A percentile compares a stretch with the other conserved stretches of the same genome.
Conservation (phyloP, 305 asterid species). For the Fraxinus dipetala region DNA sequence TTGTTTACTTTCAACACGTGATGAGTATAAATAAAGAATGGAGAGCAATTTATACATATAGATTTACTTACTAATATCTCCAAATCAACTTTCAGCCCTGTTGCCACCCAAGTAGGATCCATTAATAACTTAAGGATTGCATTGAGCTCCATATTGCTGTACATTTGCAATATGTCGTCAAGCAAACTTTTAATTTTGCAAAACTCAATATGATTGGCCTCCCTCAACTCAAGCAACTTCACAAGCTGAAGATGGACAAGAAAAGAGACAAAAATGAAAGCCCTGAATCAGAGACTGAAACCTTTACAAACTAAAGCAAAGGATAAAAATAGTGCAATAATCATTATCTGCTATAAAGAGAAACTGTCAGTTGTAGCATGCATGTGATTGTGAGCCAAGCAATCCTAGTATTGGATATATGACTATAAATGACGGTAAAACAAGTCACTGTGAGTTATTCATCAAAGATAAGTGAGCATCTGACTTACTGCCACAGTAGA, state of each 20-base stretch:
- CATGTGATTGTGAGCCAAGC: not conserved
- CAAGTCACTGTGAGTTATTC: not conserved
- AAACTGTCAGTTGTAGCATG: not conserved
- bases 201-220: slow-evolving; percentile 95
- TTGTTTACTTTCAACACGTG: not conserved
- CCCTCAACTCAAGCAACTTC: slow-evolving; percentile 90
- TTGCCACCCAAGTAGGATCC: slow-evolving; percentile 92
- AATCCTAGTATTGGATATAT: not conserved
- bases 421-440: not conserved
- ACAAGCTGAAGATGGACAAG: slow-evolving; percentile 63
- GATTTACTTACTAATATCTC: slow-evolving; percentile 65
- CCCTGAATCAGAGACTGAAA: not conserved
- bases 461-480: not conserved
- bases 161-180: slow-evolving; percentile 65
- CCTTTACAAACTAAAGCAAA: not conserved
- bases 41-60: not conserved
- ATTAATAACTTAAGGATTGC: slow-evolving; percentile 60
- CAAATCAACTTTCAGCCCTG: slow-evolving; percentile 77
- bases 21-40: not conserved
- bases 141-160: slow-evolving; percentile 53
- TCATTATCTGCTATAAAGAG: not conserved
- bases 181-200: slow-evolving; percentile 79
- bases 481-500: not conserved
- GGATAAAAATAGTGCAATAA: not conserved
- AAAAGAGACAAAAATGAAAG: not conserved